Base-by-base conservation (phyloP, 1,284 basidiomycete species). In the Fomitopsis pinicola region DNA sequence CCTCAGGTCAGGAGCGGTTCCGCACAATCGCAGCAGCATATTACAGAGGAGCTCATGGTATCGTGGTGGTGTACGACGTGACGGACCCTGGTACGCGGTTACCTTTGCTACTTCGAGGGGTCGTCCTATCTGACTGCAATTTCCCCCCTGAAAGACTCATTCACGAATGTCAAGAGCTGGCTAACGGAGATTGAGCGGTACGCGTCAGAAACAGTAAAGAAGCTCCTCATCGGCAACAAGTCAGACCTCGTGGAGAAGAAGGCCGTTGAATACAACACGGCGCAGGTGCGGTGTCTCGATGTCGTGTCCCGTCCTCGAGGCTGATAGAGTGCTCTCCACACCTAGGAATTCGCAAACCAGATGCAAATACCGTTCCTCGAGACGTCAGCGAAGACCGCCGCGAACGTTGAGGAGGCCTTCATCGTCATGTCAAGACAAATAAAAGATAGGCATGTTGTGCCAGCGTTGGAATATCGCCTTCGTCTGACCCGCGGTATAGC, bases 91-190 rank as follows among this genome's bases (percentile, higher is more conserved):
- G 95, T 91, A 73, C 70, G 78, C 64, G 48, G 65, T 56, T 44
- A 17, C 42, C 19, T 44, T 36, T 53, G 8, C n/a, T 28, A 40
- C 8, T 6, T 22, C n/a, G 8, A 12, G 5, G 33, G 14, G 9
- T 40, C 35, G 22, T 35, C 26, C 17, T 12, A 33, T 3, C 14
- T 38, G n/a, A 45, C 17, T 45, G 22, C 44, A 33, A 10, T 12
- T 12, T 22, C 22, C 22, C 46, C 33, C 42, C 17, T 17, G 17
- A 3, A 62, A 95, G 95, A 98, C 72, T 96, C 95, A 12, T 98
- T 97, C 82, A 89, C 90, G 69, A 98, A 99, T 72, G 97, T 99
- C 73, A 99, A 98, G 84, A 95, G 98, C 76, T 99, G 97, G 97
- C 84, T 99, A 65, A 94, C 97, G 74, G 97, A 99, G 79, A 99